Evolutionary conservation across 768 basidiomycete species (phyloP), one percentile per base, ranked within the genome.

Genomic region (Lyophyllum shimeji): DNA sequence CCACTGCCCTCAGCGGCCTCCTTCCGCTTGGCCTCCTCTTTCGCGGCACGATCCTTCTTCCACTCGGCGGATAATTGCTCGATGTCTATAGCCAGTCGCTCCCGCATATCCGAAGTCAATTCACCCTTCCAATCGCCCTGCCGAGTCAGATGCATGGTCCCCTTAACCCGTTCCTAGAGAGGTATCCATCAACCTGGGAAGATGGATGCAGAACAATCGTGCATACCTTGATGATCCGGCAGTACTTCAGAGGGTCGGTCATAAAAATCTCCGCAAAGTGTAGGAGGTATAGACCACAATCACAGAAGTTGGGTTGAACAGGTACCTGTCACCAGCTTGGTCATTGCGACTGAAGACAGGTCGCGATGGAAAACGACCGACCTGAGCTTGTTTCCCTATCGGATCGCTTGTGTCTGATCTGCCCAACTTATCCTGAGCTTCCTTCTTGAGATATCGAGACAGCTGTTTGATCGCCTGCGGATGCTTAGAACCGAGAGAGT

Each of bases 221-320:
- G 66, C 2, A 25, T 63, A 80, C 79, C 57, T 76, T 65, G 46
- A 92, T 86, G 29, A 78, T 70, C 8, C 75, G 60, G 50, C 77
- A 74, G 55, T 86, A 82, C 17, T 71, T 65, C 0, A 69, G 64
- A 0, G 93, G 89, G 51, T 88, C 72, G 7, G 66, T 71, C 70
- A 97, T 82, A 65, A 98, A 91, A 0, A 82, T 83, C 62, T 85
- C 76, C 7, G 87, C 89, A 49, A 93, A 93, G 65, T 98, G 94
- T 11, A 98, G 75, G 12, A 98, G 78, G 69, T 92, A 99, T 25
- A 97, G 68, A 6, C 97, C 97, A 62, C 97, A 99, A 68, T 98
- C 95, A 65, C 87, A 91, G 60, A 77, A 91, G 66, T 98, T 98
- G 15, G 85, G 84, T 66, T 99, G 97, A 21, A 76, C 74, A 3